A percentile compares a stretch with the other conserved stretches of the same genome.
These are phyloP conservation scores for Pseudoperonospora humuli DNA, from an alignment of 352 stramenopile genomes.

Conservation along the genomic window DNA sequence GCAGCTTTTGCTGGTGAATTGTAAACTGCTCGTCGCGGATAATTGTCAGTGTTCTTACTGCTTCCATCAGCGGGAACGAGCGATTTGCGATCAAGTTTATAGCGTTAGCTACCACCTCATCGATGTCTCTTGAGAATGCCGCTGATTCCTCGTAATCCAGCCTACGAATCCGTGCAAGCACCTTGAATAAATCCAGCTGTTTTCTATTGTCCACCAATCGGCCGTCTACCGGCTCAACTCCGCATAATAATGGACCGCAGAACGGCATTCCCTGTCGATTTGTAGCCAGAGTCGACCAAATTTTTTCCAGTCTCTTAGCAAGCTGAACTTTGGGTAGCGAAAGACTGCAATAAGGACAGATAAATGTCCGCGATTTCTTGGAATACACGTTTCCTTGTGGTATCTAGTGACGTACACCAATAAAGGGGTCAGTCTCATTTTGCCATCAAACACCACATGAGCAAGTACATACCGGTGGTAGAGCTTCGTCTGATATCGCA, in stretches of 20 bases:
- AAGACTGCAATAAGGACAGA: slow-evolving; percentile 60
- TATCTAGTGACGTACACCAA: slow-evolving; percentile 30
- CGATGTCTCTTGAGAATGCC: slow-evolving; percentile 57
- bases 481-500: slow-evolving; percentile 43
- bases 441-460: not conserved
- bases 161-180: slow-evolving; percentile 63
- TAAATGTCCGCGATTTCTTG: slow-evolving; percentile 56
- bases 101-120: slow-evolving; percentile 52
- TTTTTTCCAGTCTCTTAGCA: slow-evolving; percentile 66
- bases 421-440: slow-evolving; percentile 3
- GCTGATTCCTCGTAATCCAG: slow-evolving; percentile 61
- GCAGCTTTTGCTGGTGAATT: slow-evolving; percentile 59
- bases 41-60: slow-evolving; percentile 58
- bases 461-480: slow-evolving; percentile 38
- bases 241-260: slow-evolving; percentile 61
- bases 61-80: slow-evolving; percentile 58
- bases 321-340: slow-evolving; percentile 61
- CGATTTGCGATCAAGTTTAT: slow-evolving; percentile 49
- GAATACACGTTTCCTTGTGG: slow-evolving; percentile 52
- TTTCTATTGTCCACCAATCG: slow-evolving; percentile 13
- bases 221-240: slow-evolving; percentile 32
- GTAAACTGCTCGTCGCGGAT: slow-evolving; percentile 72
- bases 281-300: slow-evolving; percentile 82
- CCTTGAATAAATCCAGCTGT: slow-evolving; percentile 58
- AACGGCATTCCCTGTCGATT: slow-evolving; percentile 81